These are phyloP conservation scores for Pulveroboletus sp. DNA, from an alignment of 768 basidiomycete genomes.

Conservation along the genomic window DNA sequence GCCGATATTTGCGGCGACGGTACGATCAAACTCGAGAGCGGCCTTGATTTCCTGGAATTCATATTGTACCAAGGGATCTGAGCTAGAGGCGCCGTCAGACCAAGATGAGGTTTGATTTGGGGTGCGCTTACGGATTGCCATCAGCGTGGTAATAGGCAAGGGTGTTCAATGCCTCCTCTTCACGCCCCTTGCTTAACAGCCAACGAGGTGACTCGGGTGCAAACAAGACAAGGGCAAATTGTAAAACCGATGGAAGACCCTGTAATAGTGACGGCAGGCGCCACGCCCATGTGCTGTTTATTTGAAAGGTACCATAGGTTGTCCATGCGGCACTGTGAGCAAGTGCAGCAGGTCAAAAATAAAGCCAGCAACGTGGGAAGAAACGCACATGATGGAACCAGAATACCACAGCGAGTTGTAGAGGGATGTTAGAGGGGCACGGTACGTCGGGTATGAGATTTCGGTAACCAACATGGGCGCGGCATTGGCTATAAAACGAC, in stretches of 20 bases:
- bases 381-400: conserved; percentile 68
- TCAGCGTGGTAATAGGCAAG: conserved; percentile 86
- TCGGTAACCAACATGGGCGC: conserved; percentile 86
- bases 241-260: conserved; percentile 63
- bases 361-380: not conserved
- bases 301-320: conserved; percentile 77
- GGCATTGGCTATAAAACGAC: conserved; percentile 48
- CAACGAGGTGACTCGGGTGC: conserved; percentile 85
- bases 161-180: conserved; percentile 62
- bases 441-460: conserved; percentile 81
- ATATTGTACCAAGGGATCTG: conserved; percentile 66
- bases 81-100: conserved; percentile 26
- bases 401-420: conserved; percentile 89
- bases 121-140: conserved; percentile 51
- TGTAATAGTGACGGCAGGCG: conserved; percentile 77
- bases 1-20: conserved; percentile 54
- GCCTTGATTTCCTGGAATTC: conserved; percentile 83
- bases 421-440: conserved; percentile 71
- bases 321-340: conserved; percentile 70
- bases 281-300: conserved; percentile 73
- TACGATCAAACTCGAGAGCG: conserved; percentile 66
- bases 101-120: not conserved
- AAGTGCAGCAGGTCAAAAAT: not conserved
- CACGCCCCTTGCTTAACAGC: conserved; percentile 72
- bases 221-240: conserved; percentile 64